Conservation (phyloP, 352 stramenopile genomes). For the Thalassiosira livingstoniorum region DNA sequence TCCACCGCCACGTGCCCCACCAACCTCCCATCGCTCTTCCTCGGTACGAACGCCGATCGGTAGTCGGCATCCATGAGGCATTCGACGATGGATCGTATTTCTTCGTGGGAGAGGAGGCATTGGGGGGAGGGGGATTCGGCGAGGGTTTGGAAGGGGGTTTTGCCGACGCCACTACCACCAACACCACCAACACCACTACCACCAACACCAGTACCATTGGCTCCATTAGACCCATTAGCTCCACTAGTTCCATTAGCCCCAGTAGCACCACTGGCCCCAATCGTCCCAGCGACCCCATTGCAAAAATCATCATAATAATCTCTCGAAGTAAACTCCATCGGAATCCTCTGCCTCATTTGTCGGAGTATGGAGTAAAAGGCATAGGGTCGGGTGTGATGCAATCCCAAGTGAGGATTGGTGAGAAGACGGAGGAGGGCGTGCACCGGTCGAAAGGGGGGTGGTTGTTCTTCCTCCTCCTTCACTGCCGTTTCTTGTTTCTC, state of each 20-base stretch:
- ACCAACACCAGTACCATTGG: too few relatives aligned
- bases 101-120: constrained; percentile 32
- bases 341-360: constrained; percentile 45
- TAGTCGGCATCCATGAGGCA: constrained; percentile 51
- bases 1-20: constrained; percentile 55
- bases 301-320: too few relatives aligned
- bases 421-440: constrained; percentile 46
- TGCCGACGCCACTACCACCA: constrained; percentile 27
- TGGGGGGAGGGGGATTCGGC: constrained; percentile 37
- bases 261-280: too few relatives aligned
- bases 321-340: constrained; percentile 33
- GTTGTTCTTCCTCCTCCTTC: neutral
- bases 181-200: too few relatives aligned
- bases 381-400: constrained; percentile 39
- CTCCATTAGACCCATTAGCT: too few relatives aligned
- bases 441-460: constrained; percentile 27
- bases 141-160: constrained; percentile 48
- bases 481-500: neutral
- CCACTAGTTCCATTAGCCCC: too few relatives aligned
- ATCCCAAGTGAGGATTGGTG: constrained; percentile 34
- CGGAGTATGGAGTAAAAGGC: constrained; percentile 41
- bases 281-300: too few relatives aligned
- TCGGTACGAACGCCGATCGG: constrained; percentile 42
- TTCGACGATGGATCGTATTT: constrained; percentile 48
- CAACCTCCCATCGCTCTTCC: constrained; percentile 51